phyloP scores from a whole-genome alignment of 768 basidiomycete genomes.

The Naganishia onofrii region DNA sequence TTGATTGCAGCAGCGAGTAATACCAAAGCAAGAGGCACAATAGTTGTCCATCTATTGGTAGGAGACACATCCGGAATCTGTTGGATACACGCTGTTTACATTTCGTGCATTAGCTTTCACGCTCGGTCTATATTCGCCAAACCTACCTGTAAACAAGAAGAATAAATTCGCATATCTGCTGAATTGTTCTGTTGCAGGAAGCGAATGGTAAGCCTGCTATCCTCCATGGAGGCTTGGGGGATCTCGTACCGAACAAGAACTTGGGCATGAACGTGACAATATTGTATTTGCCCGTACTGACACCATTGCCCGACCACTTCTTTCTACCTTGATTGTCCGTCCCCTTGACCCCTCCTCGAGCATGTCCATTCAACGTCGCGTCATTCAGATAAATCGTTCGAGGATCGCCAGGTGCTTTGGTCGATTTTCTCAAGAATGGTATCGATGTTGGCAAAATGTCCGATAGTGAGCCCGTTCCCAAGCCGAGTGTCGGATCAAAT shows the following conservation, averaged over 20 bases:
- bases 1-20: slow-evolving; percentile 92
- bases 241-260: slow-evolving; percentile 74
- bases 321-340: slow-evolving; percentile 57
- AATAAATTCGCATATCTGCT: slow-evolving; percentile 98
- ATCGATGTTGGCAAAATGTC: slow-evolving; percentile 21
- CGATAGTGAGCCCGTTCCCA: slow-evolving; percentile 30
- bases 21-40: slow-evolving; percentile 81
- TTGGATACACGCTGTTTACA: slow-evolving; percentile 70
- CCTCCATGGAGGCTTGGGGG: too few species aligned
- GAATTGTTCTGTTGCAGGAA: slow-evolving; percentile 73
- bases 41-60: slow-evolving; percentile 91
- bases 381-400: slow-evolving; percentile 80
- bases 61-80: slow-evolving; percentile 98
- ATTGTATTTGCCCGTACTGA: slow-evolving; percentile 95
- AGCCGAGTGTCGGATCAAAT: slow-evolving; percentile 48
- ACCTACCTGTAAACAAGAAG: slow-evolving; percentile 80
- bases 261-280: slow-evolving; percentile 80
- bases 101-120: neutral
- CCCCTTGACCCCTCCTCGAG: slow-evolving; percentile 58
- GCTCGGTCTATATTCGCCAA: too few species aligned
- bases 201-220: neutral
- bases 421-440: slow-evolving; percentile 10
- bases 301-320: slow-evolving; percentile 60
- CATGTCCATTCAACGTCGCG: slow-evolving; percentile 56
- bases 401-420: slow-evolving; percentile 38